Evolutionary conservation across 2,329 filamentous ascomycete species (phyloP), one percentile per base, ranked within the genome.

Genomic region (Chaetoscypha palmicola): DNA sequence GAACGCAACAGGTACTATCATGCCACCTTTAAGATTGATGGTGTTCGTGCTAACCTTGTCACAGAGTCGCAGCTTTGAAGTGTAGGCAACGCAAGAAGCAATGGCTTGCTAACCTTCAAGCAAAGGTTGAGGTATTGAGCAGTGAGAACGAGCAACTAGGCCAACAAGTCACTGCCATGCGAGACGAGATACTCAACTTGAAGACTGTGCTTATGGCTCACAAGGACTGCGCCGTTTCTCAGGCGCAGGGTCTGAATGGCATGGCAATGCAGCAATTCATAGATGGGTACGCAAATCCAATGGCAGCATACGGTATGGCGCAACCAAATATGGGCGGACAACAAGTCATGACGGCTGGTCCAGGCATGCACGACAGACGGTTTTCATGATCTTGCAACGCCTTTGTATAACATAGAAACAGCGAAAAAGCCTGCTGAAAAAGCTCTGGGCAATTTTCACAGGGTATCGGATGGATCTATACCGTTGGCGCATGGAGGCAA

Each of bases 41-140:
- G n/a, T n/a, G n/a, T n/a, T n/a, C n/a, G n/a, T 19, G 23, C 31
- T 9, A 10, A 17, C 17, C 4, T 17, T 37, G n/a, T n/a, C 23
- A 30, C 5, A 96, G 92, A 62, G 89, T 98, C 53, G 92, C 92
- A 50, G 92, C 92, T 2, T 73, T 98, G 47, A 98, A 98, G 63
- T 98, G 92, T 66, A 84, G 92, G 49, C 92, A 98, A 65, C 80
- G 92, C 16, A 98, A 98, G 74, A 98, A 98, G 74, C 92, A 97
- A 63, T 98, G 92, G 92, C 77, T 97, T 46, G 86, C 86, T 23
- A 97, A 95, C 56, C 74, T 98, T 1, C 92, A 98, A 64, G 79
- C 79, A 44, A 97, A 97, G 66, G 91, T 97, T 12, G 92, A 98
- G 64, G 74, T 94, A 54, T 97, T 89, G 61, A 90, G 84, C 51